Evolutionary conservation across 2,329 filamentous ascomycete genomes (phyloP), one percentile per base, ranked within the genome.

Genomic region (Stylonectria norvegica): DNA sequence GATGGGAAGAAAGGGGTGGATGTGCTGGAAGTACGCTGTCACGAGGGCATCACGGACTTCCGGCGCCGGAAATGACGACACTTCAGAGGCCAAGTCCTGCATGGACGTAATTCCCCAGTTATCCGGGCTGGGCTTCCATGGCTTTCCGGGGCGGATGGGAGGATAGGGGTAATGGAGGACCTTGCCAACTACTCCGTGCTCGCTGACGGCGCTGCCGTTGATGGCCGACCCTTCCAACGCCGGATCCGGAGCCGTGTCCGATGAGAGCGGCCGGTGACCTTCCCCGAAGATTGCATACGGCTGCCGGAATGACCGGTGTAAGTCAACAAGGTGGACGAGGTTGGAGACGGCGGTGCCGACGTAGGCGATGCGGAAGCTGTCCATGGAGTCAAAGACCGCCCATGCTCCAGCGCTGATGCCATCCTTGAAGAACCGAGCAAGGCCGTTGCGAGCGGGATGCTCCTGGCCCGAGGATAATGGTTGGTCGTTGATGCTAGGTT

Each of bases 321-420:
- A 27, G 12, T 56, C 51, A 0, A 56, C 53, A 0, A 56, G 34
- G 8, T 56, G 53, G 2, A 53, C 51, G 1, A 56, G 39, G 4
- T 56, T 56, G 1, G 53, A 56, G 1, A 56, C 53, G 8, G 51
- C 47, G 5, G 53, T 56, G 23, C 53, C 53, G 20, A 56, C 50
- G 8, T 56, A 56, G 2, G 53, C 53, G 2, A 56, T 57, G 5
- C 53, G 53, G 42, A 55, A 57, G 30, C 50, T 56, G 6, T 56
- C 45, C 1, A 51, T 51, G 3, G 49, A 46, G 2, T 47, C 43
- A 18, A 56, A 56, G 17, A 56, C 52, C 11, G 53, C 51, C 49
- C 49, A 57, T 2, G 51, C 53, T 1, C 47, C 53, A 18, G 51
- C 51, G 1, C 48, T 47, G 5, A 56, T 56, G 1, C 53, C 53